Base-by-base conservation (phyloP, 257 asterid species). In the Parsonsia alboflavescens region DNA sequence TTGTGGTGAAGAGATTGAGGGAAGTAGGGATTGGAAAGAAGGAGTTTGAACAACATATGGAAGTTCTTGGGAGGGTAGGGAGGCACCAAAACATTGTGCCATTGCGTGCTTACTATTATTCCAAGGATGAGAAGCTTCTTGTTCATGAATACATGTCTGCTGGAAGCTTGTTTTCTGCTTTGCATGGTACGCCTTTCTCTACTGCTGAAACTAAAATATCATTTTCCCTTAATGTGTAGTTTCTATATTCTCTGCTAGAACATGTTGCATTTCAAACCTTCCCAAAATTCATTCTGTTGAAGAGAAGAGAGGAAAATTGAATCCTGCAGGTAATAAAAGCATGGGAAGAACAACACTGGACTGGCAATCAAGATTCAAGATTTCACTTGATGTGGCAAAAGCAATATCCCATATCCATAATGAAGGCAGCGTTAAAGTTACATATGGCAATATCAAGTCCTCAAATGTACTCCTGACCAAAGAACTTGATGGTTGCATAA, bases 51-150 rank as follows among this genome's bases (percentile, higher is more conserved):
- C 96, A 90, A 49, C 96, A 92, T 46, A 87, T 95, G 96, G 97
- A 92, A 86, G 68, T 86, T 6, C 84, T 88, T 21, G 87, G 86
- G 57, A 81, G 61, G 45, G 77, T 88, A 22, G 90, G 89, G 7
- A 78, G 79, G 42, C 97, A 92, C 56, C 77, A 87, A 0, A 88
- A 92, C 73, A 88, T 92, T 12, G 88, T 88, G 0, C 88, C 96
- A 1, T 76, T 88, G 56, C 89, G 89, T 2, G 99, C 98, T 42
- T 95, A 89, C 78, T 92, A 95, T 68, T 95, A 80, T 57, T 95
- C 99, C 75, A 95, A 95, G 76, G 98, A 92, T 17, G 99, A 95
- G 88, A 95, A 88, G 87, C 98, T 95, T 75, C 89, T 95, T 1
- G 98, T 95, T 54, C 85, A 88, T 52, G 96, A 90, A 73, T 89